Conservation (phyloP, 75 land plant genomes). For the Cunninghamia lanceolata region DNA sequence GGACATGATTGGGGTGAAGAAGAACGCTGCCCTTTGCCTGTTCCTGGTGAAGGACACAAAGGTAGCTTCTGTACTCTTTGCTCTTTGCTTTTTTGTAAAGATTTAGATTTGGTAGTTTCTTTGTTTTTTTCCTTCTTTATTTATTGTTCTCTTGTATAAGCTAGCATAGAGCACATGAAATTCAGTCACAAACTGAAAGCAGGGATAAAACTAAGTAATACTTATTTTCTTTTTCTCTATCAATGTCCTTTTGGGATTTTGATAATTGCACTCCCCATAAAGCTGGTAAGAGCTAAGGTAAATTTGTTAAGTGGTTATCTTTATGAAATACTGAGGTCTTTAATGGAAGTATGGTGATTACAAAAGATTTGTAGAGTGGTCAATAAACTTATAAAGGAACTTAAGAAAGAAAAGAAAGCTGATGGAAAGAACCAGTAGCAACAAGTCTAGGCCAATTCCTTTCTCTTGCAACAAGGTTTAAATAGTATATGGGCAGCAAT, state of each 20-base stretch:
- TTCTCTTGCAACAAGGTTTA: not conserved
- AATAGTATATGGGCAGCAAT: not conserved
- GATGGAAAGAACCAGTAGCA: not conserved
- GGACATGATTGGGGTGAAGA: constrained; percentile 85
- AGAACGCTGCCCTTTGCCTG: constrained; percentile 82
- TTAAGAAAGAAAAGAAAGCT: not conserved
- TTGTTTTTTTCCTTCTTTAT: not conserved
- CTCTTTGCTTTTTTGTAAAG: not conserved
- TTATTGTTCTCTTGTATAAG: not conserved
- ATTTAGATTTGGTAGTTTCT: not conserved
- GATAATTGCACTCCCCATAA: not conserved
- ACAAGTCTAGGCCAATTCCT: not conserved
- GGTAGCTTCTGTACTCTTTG: constrained; percentile 21
- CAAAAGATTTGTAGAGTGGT: not conserved
- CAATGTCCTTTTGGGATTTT: not conserved
- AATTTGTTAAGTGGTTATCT: not conserved
- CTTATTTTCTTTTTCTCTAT: not conserved
- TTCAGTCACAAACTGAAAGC: not conserved
- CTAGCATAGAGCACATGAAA: not conserved
- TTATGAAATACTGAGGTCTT: not conserved
- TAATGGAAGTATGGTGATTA: not conserved
- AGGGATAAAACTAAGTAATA: not conserved
- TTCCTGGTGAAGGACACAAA: constrained; percentile 38
- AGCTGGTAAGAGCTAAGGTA: not conserved
- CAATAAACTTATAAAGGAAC: not conserved